These are phyloP conservation scores for Prinsepia uniflora DNA, from an alignment of 306 rosid genomes.

Conservation along the genomic window DNA sequence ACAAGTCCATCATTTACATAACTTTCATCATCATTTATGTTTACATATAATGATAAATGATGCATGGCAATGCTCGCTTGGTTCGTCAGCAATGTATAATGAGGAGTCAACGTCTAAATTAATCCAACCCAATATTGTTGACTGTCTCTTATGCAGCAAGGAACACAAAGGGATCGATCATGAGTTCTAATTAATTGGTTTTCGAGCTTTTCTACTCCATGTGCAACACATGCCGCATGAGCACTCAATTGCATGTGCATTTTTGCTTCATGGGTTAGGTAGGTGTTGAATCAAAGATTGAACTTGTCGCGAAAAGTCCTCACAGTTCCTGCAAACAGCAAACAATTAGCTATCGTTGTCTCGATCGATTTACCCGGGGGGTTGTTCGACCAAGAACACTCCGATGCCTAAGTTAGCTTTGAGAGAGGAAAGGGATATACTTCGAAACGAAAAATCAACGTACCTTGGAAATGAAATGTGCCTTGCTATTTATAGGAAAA, in stretches of 20 bases:
- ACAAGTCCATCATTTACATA: neutral
- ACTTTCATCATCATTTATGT: no score
- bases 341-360: no score
- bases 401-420: no score
- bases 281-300: no score
- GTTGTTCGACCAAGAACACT: no score
- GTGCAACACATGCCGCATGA: slow-evolving; percentile 22
- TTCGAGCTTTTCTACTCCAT: slow-evolving; percentile 21
- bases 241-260: slow-evolving; percentile 15
- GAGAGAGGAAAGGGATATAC: no score
- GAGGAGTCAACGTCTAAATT: slow-evolving; percentile 23
- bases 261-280: slow-evolving; percentile 30
- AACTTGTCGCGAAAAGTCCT: no score
- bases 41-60: neutral
- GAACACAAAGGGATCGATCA: neutral
- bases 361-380: no score
- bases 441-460: no score
- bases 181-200: neutral
- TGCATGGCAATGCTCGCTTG: slow-evolving; percentile 12
- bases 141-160: slow-evolving; percentile 12
- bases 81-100: slow-evolving; percentile 2
- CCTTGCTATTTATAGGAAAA: no score
- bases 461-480: no score
- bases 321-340: no score
- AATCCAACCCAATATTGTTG: neutral